Evolutionary conservation across 2,329 filamentous ascomycete species (phyloP), one percentile per base, ranked within the genome.

Genomic region (Elsinoe australis): DNA sequence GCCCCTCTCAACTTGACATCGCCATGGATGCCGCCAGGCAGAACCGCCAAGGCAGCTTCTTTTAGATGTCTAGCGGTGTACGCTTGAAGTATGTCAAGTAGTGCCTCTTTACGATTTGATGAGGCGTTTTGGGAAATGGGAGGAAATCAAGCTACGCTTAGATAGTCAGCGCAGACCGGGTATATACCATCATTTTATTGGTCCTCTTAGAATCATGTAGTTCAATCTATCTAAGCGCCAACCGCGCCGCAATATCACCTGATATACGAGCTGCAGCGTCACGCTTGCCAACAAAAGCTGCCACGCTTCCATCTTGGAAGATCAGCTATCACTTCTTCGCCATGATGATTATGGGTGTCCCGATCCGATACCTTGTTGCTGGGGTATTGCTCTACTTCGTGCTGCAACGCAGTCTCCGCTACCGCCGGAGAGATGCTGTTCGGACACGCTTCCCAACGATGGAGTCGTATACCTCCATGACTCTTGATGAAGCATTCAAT

Each of bases 1-100:
- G 49, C 9, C 52, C 52, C 7, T 49, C 47, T 2, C 48, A 42
- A 24, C 38, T 49, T 19, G 36, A 49, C 22, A 39, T 51, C 24
- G 33, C 41, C 18, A 38, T 51, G 41, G 42, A 47, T 14, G 31
- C 28, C 8, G 32, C 45, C 31, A 34, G 45, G 17, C 44, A 47
- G 15, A 44, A 44, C 39, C 39, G 39, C 14, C 45, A 48, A 29
- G 45, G 32, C n/a, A 48, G 45, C 45, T 48, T 26, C 17, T 48
- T 48, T 33, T 48, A 48, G 17, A 28, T 18, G 9, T 6, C 12
- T 6, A 29, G 6, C 12, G 26, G 26, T 7, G 26, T 7, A 29
- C 26, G 7, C 12, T n/a, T n/a, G n/a, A n/a, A n/a, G 26, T 12
- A 29, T 29, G 26, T 7, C 12, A 6, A 29, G 7, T 12, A 12